These are phyloP conservation scores for Monilinia laxa DNA, from an alignment of 2,329 filamentous ascomycete species.

Conservation along the genomic window DNA sequence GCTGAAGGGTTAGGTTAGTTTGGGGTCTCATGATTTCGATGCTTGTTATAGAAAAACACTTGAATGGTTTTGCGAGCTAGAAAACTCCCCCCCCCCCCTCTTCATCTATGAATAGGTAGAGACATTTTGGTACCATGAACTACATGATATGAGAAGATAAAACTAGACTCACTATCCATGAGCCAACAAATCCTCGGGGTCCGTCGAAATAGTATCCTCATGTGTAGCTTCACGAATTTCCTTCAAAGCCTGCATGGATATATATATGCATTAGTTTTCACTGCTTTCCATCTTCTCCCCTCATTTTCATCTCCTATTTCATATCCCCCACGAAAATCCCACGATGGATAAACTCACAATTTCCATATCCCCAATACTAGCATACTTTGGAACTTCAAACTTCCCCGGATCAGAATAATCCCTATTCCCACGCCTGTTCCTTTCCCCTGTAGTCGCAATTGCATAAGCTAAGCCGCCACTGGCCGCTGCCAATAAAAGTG, in stretches of 20 bases:
- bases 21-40: neutral
- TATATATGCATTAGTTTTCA: constrained; percentile 3
- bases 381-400: constrained; percentile 45
- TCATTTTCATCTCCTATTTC: neutral
- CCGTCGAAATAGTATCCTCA: constrained; percentile 60
- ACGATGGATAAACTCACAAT: constrained; percentile 41
- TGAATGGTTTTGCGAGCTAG: neutral
- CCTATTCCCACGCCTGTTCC: constrained; percentile 22
- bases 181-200: constrained; percentile 58
- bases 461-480: constrained; percentile 30
- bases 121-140: neutral
- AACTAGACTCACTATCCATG: constrained; percentile 52
- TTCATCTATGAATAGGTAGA: neutral
- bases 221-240: constrained; percentile 54
- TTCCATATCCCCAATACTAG: constrained; percentile 51
- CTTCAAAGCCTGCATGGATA: constrained; percentile 49
- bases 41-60: neutral
- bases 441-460: constrained; percentile 26
- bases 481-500: constrained; percentile 33
- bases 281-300: neutral
- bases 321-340: neutral
- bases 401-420: constrained; percentile 38
- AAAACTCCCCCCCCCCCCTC: neutral
- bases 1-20: constrained; percentile 20
- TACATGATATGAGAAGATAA: neutral